Evolutionary conservation across 306 rosid species (phyloP).

Genomic region (Boehmeria nivea): DNA sequence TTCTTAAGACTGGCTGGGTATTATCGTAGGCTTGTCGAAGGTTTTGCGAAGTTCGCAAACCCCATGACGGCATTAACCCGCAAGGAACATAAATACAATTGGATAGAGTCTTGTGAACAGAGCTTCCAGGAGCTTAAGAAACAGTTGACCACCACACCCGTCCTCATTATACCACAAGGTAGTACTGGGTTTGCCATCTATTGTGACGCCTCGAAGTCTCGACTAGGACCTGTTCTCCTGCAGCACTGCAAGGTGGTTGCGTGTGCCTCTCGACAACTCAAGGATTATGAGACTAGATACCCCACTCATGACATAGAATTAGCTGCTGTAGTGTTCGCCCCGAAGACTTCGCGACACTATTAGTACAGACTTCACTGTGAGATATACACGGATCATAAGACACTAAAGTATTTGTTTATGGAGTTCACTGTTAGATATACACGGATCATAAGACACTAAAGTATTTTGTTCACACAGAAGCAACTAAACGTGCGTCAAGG

Average conservation of each 20-base stretch:
- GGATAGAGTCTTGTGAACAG: too few species aligned
- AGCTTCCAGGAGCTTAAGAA: too few species aligned
- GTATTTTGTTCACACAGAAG: too few species aligned
- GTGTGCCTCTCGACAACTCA: background rate
- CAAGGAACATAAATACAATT: too few species aligned
- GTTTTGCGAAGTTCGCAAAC: too few species aligned
- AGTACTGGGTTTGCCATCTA: background rate
- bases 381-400: background rate
- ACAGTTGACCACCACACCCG: too few species aligned
- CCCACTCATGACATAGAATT: background rate
- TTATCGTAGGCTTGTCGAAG: too few species aligned
- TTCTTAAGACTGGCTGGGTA: too few species aligned
- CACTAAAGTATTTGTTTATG: background rate
- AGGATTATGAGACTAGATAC: too few species aligned
- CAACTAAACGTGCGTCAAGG: too few species aligned
- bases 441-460: background rate
- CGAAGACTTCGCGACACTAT: background rate
- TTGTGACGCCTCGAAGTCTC: background rate
- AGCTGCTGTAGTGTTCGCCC: background rate
- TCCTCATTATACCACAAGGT: too few species aligned
- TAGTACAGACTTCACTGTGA: background rate
- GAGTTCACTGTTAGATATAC: background rate
- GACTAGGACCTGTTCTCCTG: background rate
- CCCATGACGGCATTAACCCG: too few species aligned
- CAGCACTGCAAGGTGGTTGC: background rate